Evolutionary conservation across 2,329 filamentous ascomycete genomes (phyloP).

Genomic region (Clonostachys rhizophaga): DNA sequence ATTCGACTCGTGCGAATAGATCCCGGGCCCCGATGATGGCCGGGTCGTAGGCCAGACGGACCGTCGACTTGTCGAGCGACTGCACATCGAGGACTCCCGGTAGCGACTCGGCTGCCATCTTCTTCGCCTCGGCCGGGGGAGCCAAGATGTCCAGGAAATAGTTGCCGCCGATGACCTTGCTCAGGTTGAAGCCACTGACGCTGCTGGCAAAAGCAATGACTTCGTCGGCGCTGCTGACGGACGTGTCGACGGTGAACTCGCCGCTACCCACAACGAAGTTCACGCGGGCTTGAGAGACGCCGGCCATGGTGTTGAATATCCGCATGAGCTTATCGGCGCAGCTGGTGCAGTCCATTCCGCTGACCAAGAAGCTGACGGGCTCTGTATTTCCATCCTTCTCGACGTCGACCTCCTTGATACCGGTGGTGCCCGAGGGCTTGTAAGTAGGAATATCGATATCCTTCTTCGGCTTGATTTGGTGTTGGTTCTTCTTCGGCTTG

Average conservation of each 20-base stretch:
- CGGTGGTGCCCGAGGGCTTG: not conserved
- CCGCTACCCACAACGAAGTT: conserved; percentile 31
- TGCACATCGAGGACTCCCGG: conserved; percentile 16
- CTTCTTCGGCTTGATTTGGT: not conserved
- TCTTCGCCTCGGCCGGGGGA: conserved; percentile 9
- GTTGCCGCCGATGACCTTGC: conserved; percentile 11
- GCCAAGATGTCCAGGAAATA: conserved; percentile 13
- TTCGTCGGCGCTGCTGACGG: conserved; percentile 13
- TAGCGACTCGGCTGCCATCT: conserved; percentile 8
- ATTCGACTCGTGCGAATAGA: conserved; percentile 6
- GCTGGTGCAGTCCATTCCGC: conserved; percentile 29
- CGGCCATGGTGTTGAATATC: conserved; percentile 13
- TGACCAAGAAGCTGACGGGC: conserved; percentile 17
- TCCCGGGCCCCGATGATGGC: conserved; percentile 20
- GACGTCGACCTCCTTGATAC: conserved; percentile 8
- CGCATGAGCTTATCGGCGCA: conserved; percentile 26
- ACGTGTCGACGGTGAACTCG: conserved; percentile 20
- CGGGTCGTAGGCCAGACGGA: conserved; percentile 26
- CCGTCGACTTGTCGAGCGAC: conserved; percentile 17
- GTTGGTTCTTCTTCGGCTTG: not conserved
- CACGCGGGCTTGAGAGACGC: conserved; percentile 22
- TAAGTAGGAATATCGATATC: not conserved
- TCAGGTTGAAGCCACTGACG: conserved; percentile 15
- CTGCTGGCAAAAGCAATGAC: conserved; percentile 12
- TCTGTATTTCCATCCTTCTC: conserved; percentile 17